These are phyloP conservation scores for Aspergillus japonicus DNA, from an alignment of 2,329 filamentous ascomycete genomes.

Conservation along the genomic window DNA sequence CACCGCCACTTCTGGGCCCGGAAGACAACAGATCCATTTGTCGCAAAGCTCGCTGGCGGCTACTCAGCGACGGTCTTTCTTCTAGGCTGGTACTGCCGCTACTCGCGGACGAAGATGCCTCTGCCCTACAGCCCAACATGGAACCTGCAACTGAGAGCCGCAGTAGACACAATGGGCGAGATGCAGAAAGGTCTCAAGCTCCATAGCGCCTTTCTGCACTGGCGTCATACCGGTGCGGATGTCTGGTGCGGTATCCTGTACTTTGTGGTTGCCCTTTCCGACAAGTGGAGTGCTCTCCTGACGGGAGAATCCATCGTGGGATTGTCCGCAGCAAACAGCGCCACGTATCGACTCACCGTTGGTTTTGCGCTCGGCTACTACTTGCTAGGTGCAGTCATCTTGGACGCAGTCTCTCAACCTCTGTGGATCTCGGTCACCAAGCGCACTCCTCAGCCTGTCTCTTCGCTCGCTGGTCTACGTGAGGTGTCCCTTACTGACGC, in stretches of 20 bases:
- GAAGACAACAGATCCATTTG: constrained; percentile 45
- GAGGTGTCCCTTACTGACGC: constrained; percentile 41
- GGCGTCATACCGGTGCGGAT: constrained; percentile 55
- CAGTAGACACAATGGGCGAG: constrained; percentile 53
- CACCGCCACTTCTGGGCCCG: constrained; percentile 44
- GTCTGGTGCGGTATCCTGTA: constrained; percentile 54
- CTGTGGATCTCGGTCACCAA: constrained; percentile 13
- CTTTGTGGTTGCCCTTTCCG: constrained; percentile 55
- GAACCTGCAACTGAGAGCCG: constrained; percentile 56
- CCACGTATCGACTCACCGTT: constrained; percentile 47
- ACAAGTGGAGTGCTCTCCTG: constrained; percentile 54
- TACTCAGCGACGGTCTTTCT: constrained; percentile 54
- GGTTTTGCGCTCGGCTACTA: constrained; percentile 58
- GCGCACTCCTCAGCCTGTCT: constrained; percentile 7
- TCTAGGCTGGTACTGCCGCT: constrained; percentile 53
- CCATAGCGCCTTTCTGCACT: constrained; percentile 58
- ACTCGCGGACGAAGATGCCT: constrained; percentile 42
- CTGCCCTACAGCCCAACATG: constrained; percentile 56
- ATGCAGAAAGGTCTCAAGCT: constrained; percentile 56
- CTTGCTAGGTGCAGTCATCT: constrained; percentile 55
- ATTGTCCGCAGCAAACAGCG: constrained; percentile 35
- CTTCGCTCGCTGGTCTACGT: constrained; percentile 3
- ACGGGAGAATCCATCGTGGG: constrained; percentile 45
- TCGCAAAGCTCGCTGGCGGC: constrained; percentile 49
- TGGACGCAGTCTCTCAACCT: constrained; percentile 46